Base-by-base conservation (phyloP, 306 rosid species). In the Glycine tomentella region DNA sequence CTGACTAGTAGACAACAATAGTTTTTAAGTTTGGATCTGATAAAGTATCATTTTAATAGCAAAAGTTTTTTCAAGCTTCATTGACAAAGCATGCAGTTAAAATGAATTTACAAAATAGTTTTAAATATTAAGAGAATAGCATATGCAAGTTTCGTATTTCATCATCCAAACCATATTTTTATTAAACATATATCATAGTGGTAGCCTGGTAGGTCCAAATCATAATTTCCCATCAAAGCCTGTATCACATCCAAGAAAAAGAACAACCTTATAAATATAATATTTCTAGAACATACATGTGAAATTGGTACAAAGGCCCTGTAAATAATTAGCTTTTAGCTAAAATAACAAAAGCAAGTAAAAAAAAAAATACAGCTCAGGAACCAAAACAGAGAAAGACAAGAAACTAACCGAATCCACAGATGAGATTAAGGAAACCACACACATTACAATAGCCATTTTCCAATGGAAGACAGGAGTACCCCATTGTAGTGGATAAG, bases 401-500 rank as follows among this genome's bases (percentile, higher is more conserved):
- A 58, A 82, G 70, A 80, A 86, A 88, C 99, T 90, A 84, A 96
- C 99, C 90, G 98, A 96, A 85, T 96, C 99, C 72, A 93, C 99
- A 12, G 99, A 90, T 76, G 99, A 85, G 73, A 96, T 92, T 72
- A 96, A 20, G 34, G 99, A 93, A 76, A 92, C 98, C 82, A 88
- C 97, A 85, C 97, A 96, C 99, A 93, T 96, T 62, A 96, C 89
- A 81, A 96, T 81, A 78, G 97, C 93, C 97, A 90, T 87, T 88
- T 93, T 93, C 99, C 99, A 96, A 84, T 88, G 88, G 88, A 96
- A 96, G 84, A 96, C 97, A 42, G 99, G 99, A 66, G 97, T 88
- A 70, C 99, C 99, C 98, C 99, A 96, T 84, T 96, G 99, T 70
- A 96, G 82, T 3, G 99, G 99, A 83, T 93, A 96, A 42, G 99